phyloP scores from a whole-genome alignment of 495 filamentous ascomycete species.

The Polyplosphaeria fusca region DNA sequence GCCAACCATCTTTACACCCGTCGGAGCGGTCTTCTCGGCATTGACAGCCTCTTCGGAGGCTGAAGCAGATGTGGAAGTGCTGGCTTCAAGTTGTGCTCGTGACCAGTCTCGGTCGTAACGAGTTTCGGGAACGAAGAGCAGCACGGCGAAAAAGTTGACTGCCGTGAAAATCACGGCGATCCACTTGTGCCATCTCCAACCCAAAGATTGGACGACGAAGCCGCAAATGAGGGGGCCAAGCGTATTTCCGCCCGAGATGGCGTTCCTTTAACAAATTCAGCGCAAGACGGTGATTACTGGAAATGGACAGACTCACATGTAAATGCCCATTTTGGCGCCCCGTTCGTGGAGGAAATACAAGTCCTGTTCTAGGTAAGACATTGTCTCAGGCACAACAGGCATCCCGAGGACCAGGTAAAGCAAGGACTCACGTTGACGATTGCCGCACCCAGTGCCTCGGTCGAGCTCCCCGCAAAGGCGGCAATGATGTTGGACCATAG shows the following conservation, averaged over 20 bases:
- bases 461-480: constrained; percentile 37
- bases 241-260: constrained; percentile 38
- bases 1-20: constrained; percentile 5
- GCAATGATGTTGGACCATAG: constrained; percentile 40
- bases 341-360: constrained; percentile 38
- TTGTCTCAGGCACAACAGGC: constrained; percentile 15
- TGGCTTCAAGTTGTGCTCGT: neutral
- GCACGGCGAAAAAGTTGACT: constrained; percentile 37
- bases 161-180: constrained; percentile 36
- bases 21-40: constrained; percentile 18
- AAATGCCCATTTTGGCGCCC: constrained; percentile 35
- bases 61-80: neutral
- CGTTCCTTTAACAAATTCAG: constrained; percentile 11
- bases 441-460: constrained; percentile 38
- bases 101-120: constrained; percentile 31
- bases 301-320: constrained; percentile 20
- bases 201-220: constrained; percentile 32
- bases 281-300: neutral
- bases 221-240: constrained; percentile 40
- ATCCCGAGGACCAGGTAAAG: constrained; percentile 7
- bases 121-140: constrained; percentile 39
- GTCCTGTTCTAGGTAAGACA: constrained; percentile 18
- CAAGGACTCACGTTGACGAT: constrained; percentile 36
- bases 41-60: constrained; percentile 19
- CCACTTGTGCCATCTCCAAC: constrained; percentile 41